Conservation (phyloP, 495 filamentous ascomycete species). For the Patellaria atrata region DNA sequence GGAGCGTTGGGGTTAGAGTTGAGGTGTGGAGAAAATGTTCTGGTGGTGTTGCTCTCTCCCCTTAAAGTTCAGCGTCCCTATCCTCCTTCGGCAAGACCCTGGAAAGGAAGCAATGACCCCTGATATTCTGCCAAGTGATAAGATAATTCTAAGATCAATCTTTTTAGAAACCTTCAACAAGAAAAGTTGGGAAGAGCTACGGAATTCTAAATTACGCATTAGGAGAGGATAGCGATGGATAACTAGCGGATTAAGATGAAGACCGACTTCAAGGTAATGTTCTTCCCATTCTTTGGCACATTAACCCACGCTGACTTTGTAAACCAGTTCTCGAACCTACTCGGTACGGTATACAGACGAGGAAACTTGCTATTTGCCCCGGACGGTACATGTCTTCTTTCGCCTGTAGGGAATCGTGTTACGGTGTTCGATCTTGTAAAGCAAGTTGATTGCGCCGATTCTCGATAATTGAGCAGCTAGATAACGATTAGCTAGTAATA, state of each 20-base stretch:
- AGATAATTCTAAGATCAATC: too few relatives aligned
- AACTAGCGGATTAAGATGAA: conserved; percentile 85
- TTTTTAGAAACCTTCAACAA: too few relatives aligned
- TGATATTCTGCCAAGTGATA: too few relatives aligned
- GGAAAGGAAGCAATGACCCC: conserved; percentile 13
- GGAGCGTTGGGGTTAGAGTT: not conserved
- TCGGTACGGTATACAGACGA: conserved; percentile 94
- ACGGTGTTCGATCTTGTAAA: conserved; percentile 92
- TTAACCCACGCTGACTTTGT: conserved; percentile 2
- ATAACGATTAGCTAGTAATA: conserved; percentile 47
- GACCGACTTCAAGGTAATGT: conserved; percentile 76
- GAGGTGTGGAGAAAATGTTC: not conserved
- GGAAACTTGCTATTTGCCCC: conserved; percentile 94
- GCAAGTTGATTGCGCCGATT: conserved; percentile 35
- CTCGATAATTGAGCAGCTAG: not conserved
- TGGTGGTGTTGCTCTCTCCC: conserved; percentile 1
- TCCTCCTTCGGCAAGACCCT: conserved; percentile 23
- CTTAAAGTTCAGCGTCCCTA: conserved; percentile 18
- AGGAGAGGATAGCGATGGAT: too few relatives aligned
- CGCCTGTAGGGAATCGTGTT: conserved; percentile 93
- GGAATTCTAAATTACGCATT: too few relatives aligned
- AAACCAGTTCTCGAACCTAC: conserved; percentile 73
- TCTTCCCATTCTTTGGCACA: not conserved
- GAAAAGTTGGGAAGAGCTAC: too few relatives aligned
- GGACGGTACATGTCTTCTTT: conserved; percentile 87